These are phyloP conservation scores for Castanopsis chinensis DNA, from an alignment of 306 rosid genomes.

Conservation along the genomic window DNA sequence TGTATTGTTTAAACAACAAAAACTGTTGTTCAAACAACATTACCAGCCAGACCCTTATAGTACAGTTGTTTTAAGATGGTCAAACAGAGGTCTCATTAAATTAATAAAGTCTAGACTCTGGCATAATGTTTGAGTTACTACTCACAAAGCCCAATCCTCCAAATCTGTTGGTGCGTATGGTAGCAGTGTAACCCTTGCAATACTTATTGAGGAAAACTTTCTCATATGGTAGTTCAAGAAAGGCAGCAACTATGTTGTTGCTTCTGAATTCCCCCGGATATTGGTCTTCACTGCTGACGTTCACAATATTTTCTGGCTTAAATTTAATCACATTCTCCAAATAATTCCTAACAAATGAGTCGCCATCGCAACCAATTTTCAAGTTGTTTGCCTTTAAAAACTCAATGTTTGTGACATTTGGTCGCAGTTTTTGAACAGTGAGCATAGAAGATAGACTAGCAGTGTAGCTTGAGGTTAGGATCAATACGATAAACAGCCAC, in stretches of 20 bases:
- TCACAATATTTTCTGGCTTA: background rate
- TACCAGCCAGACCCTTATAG: background rate
- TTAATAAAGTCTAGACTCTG: background rate
- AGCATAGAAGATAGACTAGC: slow-evolving; percentile 64
- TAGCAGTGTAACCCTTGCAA: slow-evolving; percentile 45
- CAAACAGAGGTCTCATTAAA: background rate
- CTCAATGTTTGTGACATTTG: slow-evolving; percentile 30
- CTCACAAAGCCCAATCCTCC: slow-evolving; percentile 81
- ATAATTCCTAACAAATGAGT: slow-evolving; percentile 31
- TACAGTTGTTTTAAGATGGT: background rate
- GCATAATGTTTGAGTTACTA: background rate
- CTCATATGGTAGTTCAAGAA: slow-evolving; percentile 71
- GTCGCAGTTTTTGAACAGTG: slow-evolving; percentile 36
- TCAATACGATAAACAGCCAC: slow-evolving; percentile 57
- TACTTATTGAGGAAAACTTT: slow-evolving; percentile 41
- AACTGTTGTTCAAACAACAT: no score
- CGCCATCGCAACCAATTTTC: slow-evolving; percentile 26
- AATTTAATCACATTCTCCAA: slow-evolving; percentile 20
- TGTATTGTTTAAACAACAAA: no score
- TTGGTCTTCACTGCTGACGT: slow-evolving; percentile 21
- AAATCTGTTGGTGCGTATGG: slow-evolving; percentile 38
- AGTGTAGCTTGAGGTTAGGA: slow-evolving; percentile 66
- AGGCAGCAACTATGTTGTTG: slow-evolving; percentile 51
- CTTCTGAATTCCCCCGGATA: slow-evolving; percentile 18
- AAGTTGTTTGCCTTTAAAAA: slow-evolving; percentile 36